These are phyloP conservation scores for Skeletonema costatum DNA, from an alignment of 108 stramenopile genomes.

Conservation along the genomic window DNA sequence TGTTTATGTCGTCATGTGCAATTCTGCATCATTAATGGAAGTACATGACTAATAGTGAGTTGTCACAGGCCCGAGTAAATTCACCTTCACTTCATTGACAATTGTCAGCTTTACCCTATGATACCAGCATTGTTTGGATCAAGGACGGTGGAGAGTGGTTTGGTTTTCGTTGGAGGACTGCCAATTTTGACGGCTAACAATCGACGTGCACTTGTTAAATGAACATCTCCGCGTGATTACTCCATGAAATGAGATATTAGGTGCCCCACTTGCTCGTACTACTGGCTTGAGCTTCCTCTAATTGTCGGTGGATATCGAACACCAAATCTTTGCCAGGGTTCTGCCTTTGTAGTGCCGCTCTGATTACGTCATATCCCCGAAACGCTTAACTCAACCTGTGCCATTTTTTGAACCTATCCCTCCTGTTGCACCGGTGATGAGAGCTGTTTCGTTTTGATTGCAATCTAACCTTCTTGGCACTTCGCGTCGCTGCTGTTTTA, in stretches of 20 bases:
- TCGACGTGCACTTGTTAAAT: conserved; percentile 33
- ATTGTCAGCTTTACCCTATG: conserved; percentile 41
- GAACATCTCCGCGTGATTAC: conserved; percentile 48
- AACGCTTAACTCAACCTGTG: conserved; percentile 27
- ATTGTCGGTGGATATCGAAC: conserved; percentile 4
- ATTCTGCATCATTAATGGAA: conserved; percentile 29
- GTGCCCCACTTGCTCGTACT: conserved; percentile 1
- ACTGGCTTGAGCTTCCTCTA: not conserved
- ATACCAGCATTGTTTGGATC: conserved; percentile 50
- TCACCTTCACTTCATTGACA: conserved; percentile 45
- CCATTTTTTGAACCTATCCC: conserved; percentile 43
- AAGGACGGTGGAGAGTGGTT: conserved; percentile 5
- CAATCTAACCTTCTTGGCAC: conserved; percentile 2
- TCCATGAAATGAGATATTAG: conserved; percentile 36
- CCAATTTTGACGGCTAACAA: conserved; percentile 15
- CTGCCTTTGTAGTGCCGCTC: conserved; percentile 36
- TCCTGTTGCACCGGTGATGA: conserved; percentile 43
- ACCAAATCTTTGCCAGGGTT: conserved; percentile 22
- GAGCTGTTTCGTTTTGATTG: conserved; percentile 28
- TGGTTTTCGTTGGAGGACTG: conserved; percentile 1
- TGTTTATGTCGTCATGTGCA: too few relatives aligned
- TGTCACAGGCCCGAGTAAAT: conserved; percentile 35
- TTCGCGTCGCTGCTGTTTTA: conserved; percentile 6
- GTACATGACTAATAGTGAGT: conserved; percentile 31
- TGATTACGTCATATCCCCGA: conserved; percentile 43